Conservation (phyloP, 1,139 yeast species). For the Citeromyces siamensis region DNA sequence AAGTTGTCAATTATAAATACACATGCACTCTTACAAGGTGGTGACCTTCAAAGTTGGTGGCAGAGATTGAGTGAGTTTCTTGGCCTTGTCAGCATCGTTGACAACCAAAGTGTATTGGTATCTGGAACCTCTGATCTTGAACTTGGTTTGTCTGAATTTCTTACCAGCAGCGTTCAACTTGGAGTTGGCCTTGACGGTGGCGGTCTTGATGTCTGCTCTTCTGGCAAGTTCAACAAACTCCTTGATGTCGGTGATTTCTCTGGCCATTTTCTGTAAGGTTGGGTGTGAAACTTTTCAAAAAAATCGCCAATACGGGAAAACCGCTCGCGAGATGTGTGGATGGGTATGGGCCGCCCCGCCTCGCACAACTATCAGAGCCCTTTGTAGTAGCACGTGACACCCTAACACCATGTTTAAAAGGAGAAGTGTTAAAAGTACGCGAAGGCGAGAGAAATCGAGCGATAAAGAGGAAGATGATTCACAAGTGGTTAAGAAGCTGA, state of each 20-base stretch:
- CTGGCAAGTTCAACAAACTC: conserved; percentile 96
- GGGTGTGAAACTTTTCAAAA: conserved; percentile 5
- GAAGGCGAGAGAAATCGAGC: background rate
- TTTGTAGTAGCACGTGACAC: background rate
- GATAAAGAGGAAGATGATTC: conserved; percentile 8
- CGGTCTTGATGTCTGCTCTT: conserved; percentile 92
- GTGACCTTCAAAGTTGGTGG: conserved; percentile 73
- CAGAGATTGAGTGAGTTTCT: conserved; percentile 95
- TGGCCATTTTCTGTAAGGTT: conserved; percentile 9
- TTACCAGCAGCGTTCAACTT: conserved; percentile 79
- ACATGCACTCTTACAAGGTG: conserved; percentile 14
- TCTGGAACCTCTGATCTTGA: conserved; percentile 97
- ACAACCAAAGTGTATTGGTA: conserved; percentile 93
- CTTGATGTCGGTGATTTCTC: conserved; percentile 92
- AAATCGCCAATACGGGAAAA: background rate
- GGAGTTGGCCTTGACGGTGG: conserved; percentile 85
- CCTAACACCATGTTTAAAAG: conserved; percentile 3
- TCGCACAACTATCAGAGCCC: background rate
- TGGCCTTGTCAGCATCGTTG: conserved; percentile 95
- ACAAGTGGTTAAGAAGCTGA: conserved; percentile 5
- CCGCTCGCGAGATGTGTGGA: background rate
- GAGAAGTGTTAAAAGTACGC: conserved; percentile 1
- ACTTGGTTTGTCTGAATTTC: conserved; percentile 88
- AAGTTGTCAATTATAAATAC: conserved; percentile 4
- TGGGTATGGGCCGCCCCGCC: background rate